These are phyloP conservation scores for Colletotrichum plurivorum DNA, from an alignment of 2,329 filamentous ascomycete genomes.

Conservation along the genomic window DNA sequence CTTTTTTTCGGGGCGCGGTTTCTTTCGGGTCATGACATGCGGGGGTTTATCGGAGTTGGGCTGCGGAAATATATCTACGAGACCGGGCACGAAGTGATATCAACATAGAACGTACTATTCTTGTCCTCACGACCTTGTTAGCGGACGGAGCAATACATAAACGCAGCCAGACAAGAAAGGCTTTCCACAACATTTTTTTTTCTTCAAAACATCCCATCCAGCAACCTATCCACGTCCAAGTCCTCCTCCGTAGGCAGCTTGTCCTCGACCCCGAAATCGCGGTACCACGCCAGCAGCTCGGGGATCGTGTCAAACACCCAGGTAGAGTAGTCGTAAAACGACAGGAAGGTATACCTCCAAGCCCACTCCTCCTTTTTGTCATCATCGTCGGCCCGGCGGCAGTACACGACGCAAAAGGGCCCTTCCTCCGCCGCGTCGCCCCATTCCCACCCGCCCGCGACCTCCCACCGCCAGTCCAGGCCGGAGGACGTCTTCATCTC, in stretches of 20 bases:
- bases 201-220: conserved; percentile 1
- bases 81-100: too few relatives aligned
- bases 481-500: conserved; percentile 3
- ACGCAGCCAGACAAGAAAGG: too few relatives aligned
- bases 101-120: too few relatives aligned
- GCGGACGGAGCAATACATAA: too few relatives aligned
- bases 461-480: conserved; percentile 5
- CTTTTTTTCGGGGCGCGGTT: too few relatives aligned
- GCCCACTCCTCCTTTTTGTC: not conserved
- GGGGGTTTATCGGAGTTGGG: too few relatives aligned
- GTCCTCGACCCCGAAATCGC: conserved; percentile 1
- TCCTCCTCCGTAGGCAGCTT: not conserved
- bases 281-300: conserved; percentile 9
- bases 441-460: conserved; percentile 4
- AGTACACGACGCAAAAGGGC: conserved; percentile 17
- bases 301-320: conserved; percentile 2
- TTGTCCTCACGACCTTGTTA: too few relatives aligned
- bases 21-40: too few relatives aligned
- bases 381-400: not conserved
- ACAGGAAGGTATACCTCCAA: conserved; percentile 9
- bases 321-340: conserved; percentile 3
- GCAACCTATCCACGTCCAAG: not conserved
- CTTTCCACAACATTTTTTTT: too few relatives aligned
- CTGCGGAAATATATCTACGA: too few relatives aligned
- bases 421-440: conserved; percentile 3